phyloP scores from a whole-genome alignment of 2,329 filamentous ascomycete species.

The Colletotrichum sp. region DNA sequence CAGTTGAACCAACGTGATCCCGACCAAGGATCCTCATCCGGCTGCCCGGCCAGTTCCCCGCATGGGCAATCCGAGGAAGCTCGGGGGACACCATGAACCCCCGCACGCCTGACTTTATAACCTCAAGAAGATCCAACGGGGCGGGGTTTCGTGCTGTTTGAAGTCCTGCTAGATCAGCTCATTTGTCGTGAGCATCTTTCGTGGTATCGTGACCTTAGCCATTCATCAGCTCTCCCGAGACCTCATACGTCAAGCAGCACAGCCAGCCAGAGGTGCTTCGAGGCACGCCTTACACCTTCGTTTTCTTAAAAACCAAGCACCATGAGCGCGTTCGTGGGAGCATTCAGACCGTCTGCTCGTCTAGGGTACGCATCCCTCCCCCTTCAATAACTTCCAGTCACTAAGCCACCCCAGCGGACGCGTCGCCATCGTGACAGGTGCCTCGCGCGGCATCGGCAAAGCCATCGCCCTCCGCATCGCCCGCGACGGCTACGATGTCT shows the following conservation, averaged over 20 bases:
- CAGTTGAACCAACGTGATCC: not conserved
- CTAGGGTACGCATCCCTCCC: not conserved
- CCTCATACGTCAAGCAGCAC: not conserved
- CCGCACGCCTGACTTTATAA: not conserved
- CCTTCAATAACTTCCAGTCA: not conserved
- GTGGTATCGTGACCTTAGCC: not conserved
- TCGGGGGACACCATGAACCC: not conserved
- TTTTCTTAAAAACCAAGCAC: not conserved
- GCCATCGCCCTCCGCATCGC: slow-evolving; percentile 69
- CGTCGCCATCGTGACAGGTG: slow-evolving; percentile 17
- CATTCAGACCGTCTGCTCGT: slow-evolving; percentile 2
- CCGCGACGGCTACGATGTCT: slow-evolving; percentile 69
- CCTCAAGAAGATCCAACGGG: not conserved
- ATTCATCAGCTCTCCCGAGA: not conserved
- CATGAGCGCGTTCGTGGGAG: slow-evolving; percentile 9
- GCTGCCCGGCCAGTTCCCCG: not conserved
- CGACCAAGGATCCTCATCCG: not conserved
- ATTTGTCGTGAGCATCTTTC: not conserved
- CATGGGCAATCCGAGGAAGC: not conserved
- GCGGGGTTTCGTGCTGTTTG: not conserved
- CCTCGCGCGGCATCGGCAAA: slow-evolving; percentile 53
- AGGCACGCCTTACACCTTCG: not conserved
- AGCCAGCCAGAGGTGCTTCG: not conserved
- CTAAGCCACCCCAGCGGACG: not conserved
- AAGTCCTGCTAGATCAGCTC: not conserved